Evolutionary conservation across 2,329 filamentous ascomycete species (phyloP).

Genomic region (Ilyonectria destructans): DNA sequence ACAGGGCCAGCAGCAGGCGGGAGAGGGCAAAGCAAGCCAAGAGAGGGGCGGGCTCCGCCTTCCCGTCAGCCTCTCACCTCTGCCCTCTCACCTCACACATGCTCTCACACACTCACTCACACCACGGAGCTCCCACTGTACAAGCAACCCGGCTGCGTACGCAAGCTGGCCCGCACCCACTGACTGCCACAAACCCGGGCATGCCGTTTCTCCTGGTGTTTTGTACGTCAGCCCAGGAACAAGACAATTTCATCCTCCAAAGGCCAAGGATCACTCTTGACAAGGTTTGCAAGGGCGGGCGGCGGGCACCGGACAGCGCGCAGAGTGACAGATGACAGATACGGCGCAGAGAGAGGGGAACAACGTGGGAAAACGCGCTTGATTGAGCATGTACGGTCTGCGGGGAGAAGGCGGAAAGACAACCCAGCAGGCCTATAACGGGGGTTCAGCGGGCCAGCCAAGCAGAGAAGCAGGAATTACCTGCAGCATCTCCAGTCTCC

Average conservation of each 20-base stretch:
- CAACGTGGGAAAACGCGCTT: conserved; percentile 20
- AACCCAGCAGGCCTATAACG: conserved; percentile 19
- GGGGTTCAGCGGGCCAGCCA: conserved; percentile 24
- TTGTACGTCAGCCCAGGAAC: conserved; percentile 11
- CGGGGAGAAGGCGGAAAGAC: conserved; percentile 20
- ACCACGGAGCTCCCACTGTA: background rate
- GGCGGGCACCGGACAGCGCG: conserved; percentile 15
- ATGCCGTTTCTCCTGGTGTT: conserved; percentile 13
- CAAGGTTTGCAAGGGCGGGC: conserved; percentile 31
- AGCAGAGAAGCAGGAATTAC: conserved; percentile 26
- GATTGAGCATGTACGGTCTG: conserved; percentile 19
- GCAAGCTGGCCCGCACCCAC: conserved; percentile 11
- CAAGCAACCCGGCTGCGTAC: conserved; percentile 6
- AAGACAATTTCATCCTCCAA: conserved; percentile 8
- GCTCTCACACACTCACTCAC: conserved; percentile 17
- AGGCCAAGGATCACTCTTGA: conserved; percentile 13
- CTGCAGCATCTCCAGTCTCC: conserved; percentile 25
- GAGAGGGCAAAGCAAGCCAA: conserved; percentile 27
- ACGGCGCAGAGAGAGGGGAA: conserved; percentile 15
- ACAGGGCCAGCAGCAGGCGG: conserved; percentile 31
- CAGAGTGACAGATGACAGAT: conserved; percentile 18
- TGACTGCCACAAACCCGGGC: conserved; percentile 12
- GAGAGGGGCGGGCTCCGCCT: conserved; percentile 47
- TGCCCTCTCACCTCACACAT: conserved; percentile 30
- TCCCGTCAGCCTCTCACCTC: conserved; percentile 45